These are phyloP conservation scores for Corrigiola litoralis DNA, from an alignment of 179 eudicot species.

Conservation along the genomic window DNA sequence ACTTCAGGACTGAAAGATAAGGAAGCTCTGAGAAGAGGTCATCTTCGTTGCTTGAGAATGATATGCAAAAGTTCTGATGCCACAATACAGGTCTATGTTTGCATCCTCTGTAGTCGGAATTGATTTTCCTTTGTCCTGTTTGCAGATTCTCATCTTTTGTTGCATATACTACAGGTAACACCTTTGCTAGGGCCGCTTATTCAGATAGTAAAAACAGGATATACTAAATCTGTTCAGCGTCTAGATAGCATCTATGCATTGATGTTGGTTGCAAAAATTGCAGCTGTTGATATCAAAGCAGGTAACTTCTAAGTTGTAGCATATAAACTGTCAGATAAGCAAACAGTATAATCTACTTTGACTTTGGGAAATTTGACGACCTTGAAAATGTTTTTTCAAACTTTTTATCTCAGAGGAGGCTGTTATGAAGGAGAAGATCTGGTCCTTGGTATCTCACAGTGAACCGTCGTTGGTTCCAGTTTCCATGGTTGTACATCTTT, in stretches of 20 bases:
- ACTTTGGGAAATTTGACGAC: too few relatives aligned
- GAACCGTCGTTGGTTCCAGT: constrained; percentile 85
- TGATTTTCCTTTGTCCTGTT: neutral
- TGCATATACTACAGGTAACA: constrained; percentile 52
- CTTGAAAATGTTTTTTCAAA: constrained; percentile 9
- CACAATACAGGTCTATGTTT: constrained; percentile 46
- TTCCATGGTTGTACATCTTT: constrained; percentile 49
- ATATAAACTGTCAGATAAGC: neutral
- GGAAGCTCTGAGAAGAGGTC: constrained; percentile 79
- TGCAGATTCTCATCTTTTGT: neutral
- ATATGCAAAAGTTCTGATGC: constrained; percentile 74
- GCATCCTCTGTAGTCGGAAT: neutral
- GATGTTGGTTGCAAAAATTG: constrained; percentile 67
- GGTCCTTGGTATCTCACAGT: constrained; percentile 77
- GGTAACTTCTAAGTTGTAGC: constrained; percentile 34
- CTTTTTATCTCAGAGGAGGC: constrained; percentile 58
- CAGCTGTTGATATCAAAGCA: constrained; percentile 84
- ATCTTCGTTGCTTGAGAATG: constrained; percentile 71
- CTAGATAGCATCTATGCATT: constrained; percentile 91
- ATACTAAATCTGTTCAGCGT: constrained; percentile 80
- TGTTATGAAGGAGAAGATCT: constrained; percentile 70
- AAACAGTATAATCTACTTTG: too few relatives aligned
- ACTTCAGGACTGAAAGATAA: constrained; percentile 90
- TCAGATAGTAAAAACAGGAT: constrained; percentile 88
- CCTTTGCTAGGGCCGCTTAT: constrained; percentile 71